Base-by-base conservation (phyloP, 2,329 filamentous ascomycete genomes). In the Stagonosporopsis vannaccii region DNA sequence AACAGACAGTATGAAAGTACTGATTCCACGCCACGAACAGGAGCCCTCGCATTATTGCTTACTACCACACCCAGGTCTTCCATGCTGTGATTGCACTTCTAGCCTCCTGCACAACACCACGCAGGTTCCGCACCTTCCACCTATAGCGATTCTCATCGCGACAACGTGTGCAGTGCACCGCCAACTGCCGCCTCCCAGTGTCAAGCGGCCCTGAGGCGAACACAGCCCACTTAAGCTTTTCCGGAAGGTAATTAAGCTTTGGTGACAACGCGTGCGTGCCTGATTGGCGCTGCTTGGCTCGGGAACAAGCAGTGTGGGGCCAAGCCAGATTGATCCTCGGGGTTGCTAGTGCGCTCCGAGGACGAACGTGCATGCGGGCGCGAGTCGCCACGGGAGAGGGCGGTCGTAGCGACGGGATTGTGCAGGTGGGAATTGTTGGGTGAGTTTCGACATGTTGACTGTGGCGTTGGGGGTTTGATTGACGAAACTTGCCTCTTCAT, bases 221-320 rank as follows among this genome's bases (percentile, higher is more conserved):
- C 43, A 26, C 40, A 23, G n/a, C n/a, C 20, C 39, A 39, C 35
- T 42, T 56, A 64, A 65, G 61, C 63, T 62, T 64, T 63, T 65
- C 45, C 51, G 61, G 59, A 64, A 63, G 63, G 59, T 60, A 52
- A 47, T 51, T 51, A 65, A 65, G 61, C 62, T 63, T 62, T 37
- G 26, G 17, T 40, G 47, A 49, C 36, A 40, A n/a, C n/a, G n/a
- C n/a, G n/a, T n/a, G n/a, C n/a, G n/a, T n/a, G 28, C 37, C 48
- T 60, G 61, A 65, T 65, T 64, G 63, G 57, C 30, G n/a, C n/a
- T 50, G 42, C 50, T 41, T 44, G 52, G 46, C 40, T 40, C 40
- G 35, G 25, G 19, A 28, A 28, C 39, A 7, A 17, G 22, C 23
- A 17, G 39, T 35, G 46, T 33, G 36, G 37, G 46, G 46, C n/a